Conservation (phyloP, 139 green algal species). For the Prasinococcaceae sp. region DNA sequence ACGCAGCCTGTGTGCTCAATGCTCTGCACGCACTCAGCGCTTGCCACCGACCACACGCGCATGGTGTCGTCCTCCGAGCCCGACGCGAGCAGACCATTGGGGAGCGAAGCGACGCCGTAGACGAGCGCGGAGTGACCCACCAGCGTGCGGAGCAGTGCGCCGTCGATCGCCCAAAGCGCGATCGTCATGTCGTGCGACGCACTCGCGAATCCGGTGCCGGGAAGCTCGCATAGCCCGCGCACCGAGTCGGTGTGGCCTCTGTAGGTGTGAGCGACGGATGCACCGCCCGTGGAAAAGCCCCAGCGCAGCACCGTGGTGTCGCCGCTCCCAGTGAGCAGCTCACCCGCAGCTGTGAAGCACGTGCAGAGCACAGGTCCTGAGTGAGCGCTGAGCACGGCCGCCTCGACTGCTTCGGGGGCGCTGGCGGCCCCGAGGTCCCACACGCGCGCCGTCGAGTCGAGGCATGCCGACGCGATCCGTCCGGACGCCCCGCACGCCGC, state of each 20-base stretch:
- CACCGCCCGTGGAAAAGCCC: background rate
- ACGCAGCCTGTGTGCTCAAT: constrained; percentile 69
- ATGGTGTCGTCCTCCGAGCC: constrained; percentile 78
- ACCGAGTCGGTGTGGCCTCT: constrained; percentile 19
- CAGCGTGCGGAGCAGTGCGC: constrained; percentile 44
- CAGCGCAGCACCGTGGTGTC: too few species aligned
- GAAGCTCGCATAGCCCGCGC: constrained; percentile 47
- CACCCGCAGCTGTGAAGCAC: background rate
- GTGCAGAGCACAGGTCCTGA: background rate
- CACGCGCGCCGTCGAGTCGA: too few species aligned
- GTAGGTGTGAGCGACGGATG: background rate
- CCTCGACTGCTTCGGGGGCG: too few species aligned
- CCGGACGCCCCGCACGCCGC: constrained; percentile 43
- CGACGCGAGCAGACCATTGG: constrained; percentile 35
- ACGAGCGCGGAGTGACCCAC: constrained; percentile 74
- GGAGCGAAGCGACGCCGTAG: constrained; percentile 40
- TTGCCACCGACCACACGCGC: constrained; percentile 48
- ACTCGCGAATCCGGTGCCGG: constrained; percentile 66
- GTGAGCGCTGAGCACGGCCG: constrained; percentile 1
- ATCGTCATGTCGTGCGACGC: constrained; percentile 72
- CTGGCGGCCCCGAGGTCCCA: too few species aligned
- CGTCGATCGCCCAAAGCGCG: constrained; percentile 34
- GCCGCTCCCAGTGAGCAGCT: background rate
- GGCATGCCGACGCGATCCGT: constrained; percentile 54
- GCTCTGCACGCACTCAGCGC: constrained; percentile 48